phyloP scores from a whole-genome alignment of 2,329 filamentous ascomycete species.

The Neospermospora avenae region DNA sequence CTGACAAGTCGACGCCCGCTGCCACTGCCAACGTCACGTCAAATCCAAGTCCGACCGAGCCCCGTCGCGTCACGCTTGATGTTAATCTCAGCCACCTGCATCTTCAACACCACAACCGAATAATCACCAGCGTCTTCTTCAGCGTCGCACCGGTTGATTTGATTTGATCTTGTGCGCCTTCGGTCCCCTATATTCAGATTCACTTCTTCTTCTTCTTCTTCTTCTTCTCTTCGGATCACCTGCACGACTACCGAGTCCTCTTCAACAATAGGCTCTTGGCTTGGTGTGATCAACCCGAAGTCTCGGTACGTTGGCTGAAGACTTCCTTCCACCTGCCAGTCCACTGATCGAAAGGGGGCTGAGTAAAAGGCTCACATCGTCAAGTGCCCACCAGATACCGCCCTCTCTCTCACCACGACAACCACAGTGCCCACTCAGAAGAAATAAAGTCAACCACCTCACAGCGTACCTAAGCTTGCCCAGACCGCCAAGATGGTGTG shows the following conservation, averaged over 20 bases:
- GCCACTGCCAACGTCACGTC: neutral
- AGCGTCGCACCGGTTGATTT: neutral
- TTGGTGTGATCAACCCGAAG: slow-evolving; percentile 4
- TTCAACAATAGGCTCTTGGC: slow-evolving; percentile 2
- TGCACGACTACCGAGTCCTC: slow-evolving; percentile 3
- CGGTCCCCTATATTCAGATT: too few relatives aligned
- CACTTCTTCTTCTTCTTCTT: neutral
- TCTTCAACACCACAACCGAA: neutral
- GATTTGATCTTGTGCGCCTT: neutral
- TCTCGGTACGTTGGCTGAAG: slow-evolving; percentile 1
- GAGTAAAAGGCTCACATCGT: slow-evolving; percentile 9
- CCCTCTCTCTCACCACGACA: neutral
- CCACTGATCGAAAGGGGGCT: slow-evolving; percentile 14
- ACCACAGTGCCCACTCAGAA: neutral
- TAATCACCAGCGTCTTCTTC: neutral
- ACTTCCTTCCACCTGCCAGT: neutral
- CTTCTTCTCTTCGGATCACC: neutral
- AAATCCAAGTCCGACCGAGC: neutral
- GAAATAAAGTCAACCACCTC: neutral
- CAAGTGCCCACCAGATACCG: too few relatives aligned
- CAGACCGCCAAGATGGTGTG: slow-evolving; percentile 27
- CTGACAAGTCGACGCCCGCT: neutral
- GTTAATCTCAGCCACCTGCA: neutral
- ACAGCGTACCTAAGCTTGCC: neutral
- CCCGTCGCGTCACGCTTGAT: neutral